Evolutionary conservation across 2,329 filamentous ascomycete genomes (phyloP).

Genomic region (Diaporthe nobilis): DNA sequence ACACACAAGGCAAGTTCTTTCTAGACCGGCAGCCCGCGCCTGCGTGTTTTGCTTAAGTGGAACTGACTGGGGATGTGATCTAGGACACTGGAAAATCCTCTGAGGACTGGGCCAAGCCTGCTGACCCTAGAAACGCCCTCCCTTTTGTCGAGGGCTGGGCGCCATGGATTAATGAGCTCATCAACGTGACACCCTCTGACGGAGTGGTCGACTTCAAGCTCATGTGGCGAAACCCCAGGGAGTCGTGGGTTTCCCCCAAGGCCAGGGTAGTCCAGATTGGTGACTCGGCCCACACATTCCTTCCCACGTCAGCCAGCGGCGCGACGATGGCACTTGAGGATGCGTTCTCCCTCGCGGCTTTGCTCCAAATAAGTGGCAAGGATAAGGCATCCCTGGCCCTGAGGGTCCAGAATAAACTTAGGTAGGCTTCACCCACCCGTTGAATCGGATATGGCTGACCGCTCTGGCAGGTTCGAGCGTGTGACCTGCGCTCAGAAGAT

Average conservation of each 20-base stretch:
- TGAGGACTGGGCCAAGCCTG: neutral
- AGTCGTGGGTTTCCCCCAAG: neutral
- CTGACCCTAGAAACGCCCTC: neutral
- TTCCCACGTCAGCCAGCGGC: neutral
- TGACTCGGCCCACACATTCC: neutral
- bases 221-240: neutral
- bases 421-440: neutral
- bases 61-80: neutral
- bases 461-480: neutral
- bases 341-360: neutral
- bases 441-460: neutral
- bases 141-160: neutral
- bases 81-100: neutral
- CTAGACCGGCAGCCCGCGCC: neutral
- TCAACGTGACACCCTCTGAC: neutral
- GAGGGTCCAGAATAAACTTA: neutral
- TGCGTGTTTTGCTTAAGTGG: neutral
- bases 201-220: slow-evolving; percentile 3
- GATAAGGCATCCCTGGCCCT: neutral
- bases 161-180: neutral
- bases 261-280: neutral
- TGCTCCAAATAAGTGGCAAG: neutral
- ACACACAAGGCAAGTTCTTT: neutral
- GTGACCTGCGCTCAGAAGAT: neutral
- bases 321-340: neutral